Evolutionary conservation across 257 asterid species (phyloP), one percentile per base, ranked within the genome.

Genomic region (Solanum ossicruentum): DNA sequence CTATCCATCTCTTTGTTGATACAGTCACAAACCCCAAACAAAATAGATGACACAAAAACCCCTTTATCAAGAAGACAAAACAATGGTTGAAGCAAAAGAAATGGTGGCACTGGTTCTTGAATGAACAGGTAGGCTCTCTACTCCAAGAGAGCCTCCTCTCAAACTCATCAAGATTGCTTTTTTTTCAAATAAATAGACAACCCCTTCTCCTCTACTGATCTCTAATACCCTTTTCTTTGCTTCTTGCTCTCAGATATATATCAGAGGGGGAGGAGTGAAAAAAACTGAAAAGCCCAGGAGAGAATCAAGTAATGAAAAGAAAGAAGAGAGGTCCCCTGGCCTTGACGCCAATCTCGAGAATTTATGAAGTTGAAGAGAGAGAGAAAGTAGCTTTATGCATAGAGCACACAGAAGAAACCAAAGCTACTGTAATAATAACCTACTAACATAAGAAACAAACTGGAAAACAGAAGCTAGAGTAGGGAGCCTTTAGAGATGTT

Each of bases 141-240:
- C 89, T 80, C 92, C 88, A 91, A 88, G 98, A 93, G 99, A 94
- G 98, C 98, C 98, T 84, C 91, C 97, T 90, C 95, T 88, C 85
- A 93, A 95, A 90, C 90, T 91, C 98, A 93, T 93, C 93, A 88
- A 91, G 79, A 70, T 6, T 70, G 54, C 21, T 70, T 41, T 41
- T 26, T 61, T 18, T 41, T 5, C 10, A 3, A 39, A 69, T 9
- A 67, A 67, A 67, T 6, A 39, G 12, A 36, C 2, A 69, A 18
- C 1, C 52, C 52, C 78, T 39, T 69, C 52, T 69, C 52, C 26
- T 69, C 26, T 21, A 36, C 77, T 36, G 3, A 67, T 16, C 23
- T 36, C 78, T 39, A 17, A 69, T 69, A 39, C 78, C 21, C 51
- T 83, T 86, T 80, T 65, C 57, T 84, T 86, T 69, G 18, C n/a